Evolutionary conservation across 306 rosid genomes (phyloP).

Genomic region (cucumber (Cucumis sativus)): DNA sequence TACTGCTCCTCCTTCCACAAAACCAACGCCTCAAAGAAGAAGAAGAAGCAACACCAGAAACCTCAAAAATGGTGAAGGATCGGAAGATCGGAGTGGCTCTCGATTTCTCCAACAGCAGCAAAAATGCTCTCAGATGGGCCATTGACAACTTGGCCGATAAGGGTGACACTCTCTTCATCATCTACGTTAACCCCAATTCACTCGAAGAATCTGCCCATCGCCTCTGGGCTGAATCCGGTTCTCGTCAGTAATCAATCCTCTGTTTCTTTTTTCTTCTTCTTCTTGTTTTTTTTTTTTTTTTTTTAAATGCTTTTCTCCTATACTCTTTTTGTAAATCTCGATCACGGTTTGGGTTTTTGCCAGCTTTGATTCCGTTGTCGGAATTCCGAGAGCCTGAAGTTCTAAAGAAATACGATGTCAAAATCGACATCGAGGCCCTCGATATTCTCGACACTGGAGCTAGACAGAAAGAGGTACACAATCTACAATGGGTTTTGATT

Average conservation of each 20-base stretch:
- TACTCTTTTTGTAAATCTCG: neutral
- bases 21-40: neutral
- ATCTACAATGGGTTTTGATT: no score
- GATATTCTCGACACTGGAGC: slow-evolving; percentile 57
- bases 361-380: slow-evolving; percentile 65
- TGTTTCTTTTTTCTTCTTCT: neutral
- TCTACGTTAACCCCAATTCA: slow-evolving; percentile 37
- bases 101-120: slow-evolving; percentile 77
- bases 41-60: neutral
- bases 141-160: slow-evolving; percentile 63
- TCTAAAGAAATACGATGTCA: slow-evolving; percentile 35
- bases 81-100: slow-evolving; percentile 69
- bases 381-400: slow-evolving; percentile 46
- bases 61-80: slow-evolving; percentile 50
- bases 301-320: neutral
- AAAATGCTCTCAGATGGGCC: slow-evolving; percentile 78
- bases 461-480: slow-evolving; percentile 58
- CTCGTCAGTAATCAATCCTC: slow-evolving; percentile 37
- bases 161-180: slow-evolving; percentile 59
- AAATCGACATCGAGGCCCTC: slow-evolving; percentile 57
- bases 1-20: neutral
- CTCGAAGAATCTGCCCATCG: slow-evolving; percentile 29
- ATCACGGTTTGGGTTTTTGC: neutral
- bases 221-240: slow-evolving; percentile 47
- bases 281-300: neutral